phyloP scores from a whole-genome alignment of 176 grass and related monocot species.

The Thinopyrum elongatum region DNA sequence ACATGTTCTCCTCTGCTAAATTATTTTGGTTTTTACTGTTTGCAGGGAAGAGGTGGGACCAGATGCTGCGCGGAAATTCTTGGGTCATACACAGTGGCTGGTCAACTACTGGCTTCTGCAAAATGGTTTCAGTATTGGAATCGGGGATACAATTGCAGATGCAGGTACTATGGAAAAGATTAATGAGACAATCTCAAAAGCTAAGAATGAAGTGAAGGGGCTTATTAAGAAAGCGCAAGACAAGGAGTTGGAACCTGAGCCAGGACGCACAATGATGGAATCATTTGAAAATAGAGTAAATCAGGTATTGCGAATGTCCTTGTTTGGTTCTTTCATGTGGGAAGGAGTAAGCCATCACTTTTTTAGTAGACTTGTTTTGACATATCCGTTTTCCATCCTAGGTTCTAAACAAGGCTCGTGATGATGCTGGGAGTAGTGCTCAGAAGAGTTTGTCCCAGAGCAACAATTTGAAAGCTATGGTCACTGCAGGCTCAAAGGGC shows the following conservation, averaged over 20 bases:
- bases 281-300: slow-evolving; percentile 92
- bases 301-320: slow-evolving; percentile 49
- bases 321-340: not conserved
- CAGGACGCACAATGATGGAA: too few relatives aligned
- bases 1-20: not conserved
- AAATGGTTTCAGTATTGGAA: too few relatives aligned
- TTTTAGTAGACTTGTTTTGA: not conserved
- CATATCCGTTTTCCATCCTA: slow-evolving; percentile 25
- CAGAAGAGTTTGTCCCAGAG: too few relatives aligned
- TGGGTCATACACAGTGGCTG: too few relatives aligned
- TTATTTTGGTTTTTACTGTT: slow-evolving; percentile 27
- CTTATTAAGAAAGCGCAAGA: slow-evolving; percentile 68
- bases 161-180: slow-evolving; percentile 79
- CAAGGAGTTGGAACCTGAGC: slow-evolving; percentile 80
- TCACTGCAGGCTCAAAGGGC: too few relatives aligned
- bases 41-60: too few relatives aligned
- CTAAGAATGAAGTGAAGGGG: slow-evolving; percentile 83
- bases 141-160: slow-evolving; percentile 35
- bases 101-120: too few relatives aligned
- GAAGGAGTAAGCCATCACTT: too few relatives aligned
- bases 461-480: too few relatives aligned
- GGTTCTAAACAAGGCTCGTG: too few relatives aligned
- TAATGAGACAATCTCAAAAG: slow-evolving; percentile 71
- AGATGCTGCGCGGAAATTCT: too few relatives aligned
- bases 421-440: too few relatives aligned